Evolutionary conservation across 2,329 filamentous ascomycete species (phyloP).

Genomic region (Scortechinia acanthostroma): DNA sequence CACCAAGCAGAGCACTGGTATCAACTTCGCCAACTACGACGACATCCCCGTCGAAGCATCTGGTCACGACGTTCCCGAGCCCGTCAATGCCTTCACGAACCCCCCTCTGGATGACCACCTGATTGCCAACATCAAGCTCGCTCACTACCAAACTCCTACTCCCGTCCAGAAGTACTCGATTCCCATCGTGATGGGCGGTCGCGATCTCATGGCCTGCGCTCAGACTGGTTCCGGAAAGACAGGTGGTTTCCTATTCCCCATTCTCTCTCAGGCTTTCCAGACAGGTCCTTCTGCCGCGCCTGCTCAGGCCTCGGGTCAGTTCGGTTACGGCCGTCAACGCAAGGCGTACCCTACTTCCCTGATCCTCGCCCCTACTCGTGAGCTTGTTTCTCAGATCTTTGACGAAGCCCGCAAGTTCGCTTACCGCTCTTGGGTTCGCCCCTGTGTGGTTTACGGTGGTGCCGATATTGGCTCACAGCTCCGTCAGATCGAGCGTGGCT

Average conservation of each 20-base stretch:
- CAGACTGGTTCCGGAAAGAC: conserved; percentile 99
- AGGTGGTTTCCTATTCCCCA: conserved; percentile 98
- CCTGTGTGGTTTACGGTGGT: conserved; percentile 97
- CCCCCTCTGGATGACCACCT: conserved; percentile 93
- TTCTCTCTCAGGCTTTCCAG: conserved; percentile 92
- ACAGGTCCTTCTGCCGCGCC: conserved; percentile 73
- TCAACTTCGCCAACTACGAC: conserved; percentile 99
- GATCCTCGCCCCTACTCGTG: conserved; percentile 92
- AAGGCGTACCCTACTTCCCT: conserved; percentile 96
- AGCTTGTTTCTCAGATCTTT: conserved; percentile 97
- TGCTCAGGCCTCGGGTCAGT: conserved; percentile 43
- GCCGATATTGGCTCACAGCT: conserved; percentile 97
- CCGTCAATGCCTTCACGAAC: conserved; percentile 83
- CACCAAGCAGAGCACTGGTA: conserved; percentile 90
- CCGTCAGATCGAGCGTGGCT: conserved; percentile 93
- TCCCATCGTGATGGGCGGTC: conserved; percentile 94
- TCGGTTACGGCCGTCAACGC: conserved; percentile 80
- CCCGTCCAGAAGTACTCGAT: conserved; percentile 99
- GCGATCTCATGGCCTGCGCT: conserved; percentile 98
- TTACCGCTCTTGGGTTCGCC: conserved; percentile 97
- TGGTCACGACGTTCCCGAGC: conserved; percentile 85
- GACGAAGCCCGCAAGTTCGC: conserved; percentile 97
- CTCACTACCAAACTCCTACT: conserved; percentile 90
- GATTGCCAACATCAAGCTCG: conserved; percentile 84
- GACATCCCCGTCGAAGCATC: conserved; percentile 98